A percentile compares a stretch with the other conserved stretches of the same genome.
Conservation (phyloP, 208 protist species). For the Leishmania turanica region DNA sequence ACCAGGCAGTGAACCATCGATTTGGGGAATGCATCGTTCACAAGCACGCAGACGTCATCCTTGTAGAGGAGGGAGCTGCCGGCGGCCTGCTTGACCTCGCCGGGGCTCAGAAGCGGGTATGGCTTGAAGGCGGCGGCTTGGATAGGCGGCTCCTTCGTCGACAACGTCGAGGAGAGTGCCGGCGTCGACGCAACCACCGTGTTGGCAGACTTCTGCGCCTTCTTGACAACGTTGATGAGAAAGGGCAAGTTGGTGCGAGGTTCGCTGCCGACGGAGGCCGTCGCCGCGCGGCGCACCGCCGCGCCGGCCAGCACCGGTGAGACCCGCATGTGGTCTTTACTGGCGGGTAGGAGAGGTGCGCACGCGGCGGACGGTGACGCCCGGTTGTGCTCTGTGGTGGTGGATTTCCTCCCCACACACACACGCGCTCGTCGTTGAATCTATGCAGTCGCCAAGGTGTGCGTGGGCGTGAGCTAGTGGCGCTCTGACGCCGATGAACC, state of each 20-base stretch:
- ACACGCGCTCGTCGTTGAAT: background rate
- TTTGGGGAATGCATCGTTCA: conserved; percentile 91
- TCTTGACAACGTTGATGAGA: conserved; percentile 69
- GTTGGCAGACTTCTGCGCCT: conserved; percentile 35
- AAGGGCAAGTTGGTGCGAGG: conserved; percentile 78
- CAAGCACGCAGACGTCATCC: conserved; percentile 69
- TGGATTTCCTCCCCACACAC: background rate
- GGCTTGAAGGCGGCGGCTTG: conserved; percentile 42
- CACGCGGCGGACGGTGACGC: background rate
- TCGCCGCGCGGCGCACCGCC: conserved; percentile 3
- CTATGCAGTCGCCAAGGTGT: background rate
- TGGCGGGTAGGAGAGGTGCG: background rate
- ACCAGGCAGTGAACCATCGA: conserved; percentile 84
- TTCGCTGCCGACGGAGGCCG: conserved; percentile 27
- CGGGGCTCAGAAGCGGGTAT: conserved; percentile 42
- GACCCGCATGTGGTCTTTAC: conserved; percentile 7
- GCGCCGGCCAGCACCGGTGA: conserved; percentile 9
- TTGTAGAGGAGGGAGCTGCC: conserved; percentile 75
- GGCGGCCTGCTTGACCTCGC: conserved; percentile 35
- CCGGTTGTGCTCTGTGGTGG: background rate
- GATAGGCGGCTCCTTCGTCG: conserved; percentile 3
- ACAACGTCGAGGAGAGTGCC: background rate
- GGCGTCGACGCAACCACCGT: conserved; percentile 17
- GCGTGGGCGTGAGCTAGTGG: background rate
- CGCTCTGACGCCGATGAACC: background rate